Percentiles rank a stretch among this genome's conserved stretches.
Evolutionary conservation across 176 grass and related monocot genomes (phyloP).

Genomic region (Carex scoparia): DNA sequence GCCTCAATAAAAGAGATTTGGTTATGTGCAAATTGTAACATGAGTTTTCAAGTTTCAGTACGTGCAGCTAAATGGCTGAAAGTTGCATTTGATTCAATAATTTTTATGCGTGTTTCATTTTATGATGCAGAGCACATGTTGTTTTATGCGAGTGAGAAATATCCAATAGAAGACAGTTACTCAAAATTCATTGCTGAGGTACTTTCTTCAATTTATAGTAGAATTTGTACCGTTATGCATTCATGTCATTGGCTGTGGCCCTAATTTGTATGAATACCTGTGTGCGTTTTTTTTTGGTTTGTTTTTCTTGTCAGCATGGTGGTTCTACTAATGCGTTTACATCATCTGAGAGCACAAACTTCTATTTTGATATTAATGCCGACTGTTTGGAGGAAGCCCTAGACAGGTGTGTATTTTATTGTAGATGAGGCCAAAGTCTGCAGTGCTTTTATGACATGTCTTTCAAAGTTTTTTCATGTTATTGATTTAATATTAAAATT

Average conservation of each 20-base stretch:
- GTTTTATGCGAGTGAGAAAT: constrained; percentile 97
- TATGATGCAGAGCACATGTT: constrained; percentile 82
- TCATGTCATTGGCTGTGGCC: not conserved
- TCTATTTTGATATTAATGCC: constrained; percentile 82
- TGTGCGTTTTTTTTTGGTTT: constrained; percentile 28
- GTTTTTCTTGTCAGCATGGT: constrained; percentile 65
- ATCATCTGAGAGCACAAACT: constrained; percentile 73
- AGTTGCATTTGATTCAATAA: constrained; percentile 9
- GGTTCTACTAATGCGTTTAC: constrained; percentile 91
- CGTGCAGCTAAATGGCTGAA: not conserved
- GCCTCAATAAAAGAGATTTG: not conserved
- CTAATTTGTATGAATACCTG: constrained; percentile 20
- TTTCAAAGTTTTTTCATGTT: not conserved
- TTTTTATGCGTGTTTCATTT: not conserved
- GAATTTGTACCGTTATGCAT: not conserved
- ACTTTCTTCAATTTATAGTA: constrained; percentile 21
- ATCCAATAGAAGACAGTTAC: constrained; percentile 86
- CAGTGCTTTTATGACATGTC: not conserved
- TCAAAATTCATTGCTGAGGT: constrained; percentile 92
- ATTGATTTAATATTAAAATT: not conserved
- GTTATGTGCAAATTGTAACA: not conserved
- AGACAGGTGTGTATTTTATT: constrained; percentile 54
- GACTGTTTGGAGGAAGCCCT: constrained; percentile 81
- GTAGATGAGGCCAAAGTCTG: not conserved
- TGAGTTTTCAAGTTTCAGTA: not conserved